phyloP scores from a whole-genome alignment of 1,284 basidiomycete genomes.

The Singerocomus rubriflavus region DNA sequence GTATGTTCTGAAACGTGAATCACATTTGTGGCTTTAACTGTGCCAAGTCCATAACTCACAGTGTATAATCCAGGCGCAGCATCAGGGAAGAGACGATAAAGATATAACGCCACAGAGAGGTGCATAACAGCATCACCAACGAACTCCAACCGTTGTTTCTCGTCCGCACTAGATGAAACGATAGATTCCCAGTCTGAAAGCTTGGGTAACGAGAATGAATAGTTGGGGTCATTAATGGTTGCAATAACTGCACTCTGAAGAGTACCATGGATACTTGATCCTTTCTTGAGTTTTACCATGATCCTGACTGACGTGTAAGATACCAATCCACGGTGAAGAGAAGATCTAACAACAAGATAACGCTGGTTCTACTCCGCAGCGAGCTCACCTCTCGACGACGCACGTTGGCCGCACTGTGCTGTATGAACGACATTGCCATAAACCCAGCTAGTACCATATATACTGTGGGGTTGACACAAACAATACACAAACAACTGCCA shows the following conservation, averaged over 20 bases:
- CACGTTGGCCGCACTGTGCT: neutral
- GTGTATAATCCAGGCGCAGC: conserved; percentile 31
- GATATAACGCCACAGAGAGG: conserved; percentile 29
- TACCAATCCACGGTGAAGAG: neutral
- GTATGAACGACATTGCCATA: too few species aligned
- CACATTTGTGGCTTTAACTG: neutral
- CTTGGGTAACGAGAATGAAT: conserved; percentile 28
- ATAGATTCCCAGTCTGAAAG: conserved; percentile 33
- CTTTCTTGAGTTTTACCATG: conserved; percentile 26
- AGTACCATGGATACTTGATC: conserved; percentile 8
- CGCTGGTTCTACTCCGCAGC: neutral
- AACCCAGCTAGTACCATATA: too few species aligned
- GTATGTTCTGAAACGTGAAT: conserved; percentile 21
- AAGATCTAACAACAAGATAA: too few species aligned
- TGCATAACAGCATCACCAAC: conserved; percentile 33
- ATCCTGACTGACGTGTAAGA: neutral
- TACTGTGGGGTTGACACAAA: too few species aligned
- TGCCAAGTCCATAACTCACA: conserved; percentile 11
- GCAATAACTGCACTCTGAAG: conserved; percentile 27
- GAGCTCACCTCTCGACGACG: neutral
- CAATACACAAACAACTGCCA: too few species aligned
- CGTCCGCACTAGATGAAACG: conserved; percentile 26
- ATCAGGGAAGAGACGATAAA: conserved; percentile 28
- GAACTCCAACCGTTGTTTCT: conserved; percentile 32
- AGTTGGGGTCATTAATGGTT: conserved; percentile 28